Evolutionary conservation across 257 asterid genomes (phyloP).

Genomic region (Rauvolfia tetraphylla): DNA sequence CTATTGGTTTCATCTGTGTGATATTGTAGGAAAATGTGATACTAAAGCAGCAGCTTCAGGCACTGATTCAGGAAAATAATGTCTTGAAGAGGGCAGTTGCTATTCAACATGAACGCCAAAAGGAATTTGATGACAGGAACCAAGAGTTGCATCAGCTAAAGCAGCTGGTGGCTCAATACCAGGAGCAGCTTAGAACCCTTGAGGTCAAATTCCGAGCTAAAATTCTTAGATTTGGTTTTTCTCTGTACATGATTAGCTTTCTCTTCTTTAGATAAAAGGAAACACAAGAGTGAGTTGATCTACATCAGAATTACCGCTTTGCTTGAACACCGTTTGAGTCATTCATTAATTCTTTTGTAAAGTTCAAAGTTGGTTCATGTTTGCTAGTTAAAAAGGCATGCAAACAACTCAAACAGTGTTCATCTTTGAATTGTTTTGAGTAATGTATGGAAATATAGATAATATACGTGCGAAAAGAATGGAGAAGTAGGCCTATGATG

Average conservation of each 20-base stretch:
- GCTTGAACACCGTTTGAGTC: background rate
- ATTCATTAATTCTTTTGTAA: background rate
- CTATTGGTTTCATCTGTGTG: background rate
- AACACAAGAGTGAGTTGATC: background rate
- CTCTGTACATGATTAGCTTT: background rate
- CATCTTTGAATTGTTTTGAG: too few species aligned
- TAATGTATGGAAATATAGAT: too few species aligned
- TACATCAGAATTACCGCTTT: too few species aligned
- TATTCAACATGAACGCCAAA: slow-evolving; percentile 81
- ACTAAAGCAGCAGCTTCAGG: slow-evolving; percentile 78
- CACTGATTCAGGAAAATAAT: slow-evolving; percentile 61
- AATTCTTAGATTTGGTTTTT: background rate
- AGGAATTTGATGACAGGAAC: slow-evolving; percentile 73
- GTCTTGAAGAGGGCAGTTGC: slow-evolving; percentile 78
- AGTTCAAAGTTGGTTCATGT: too few species aligned
- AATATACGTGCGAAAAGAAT: too few species aligned
- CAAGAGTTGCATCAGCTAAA: slow-evolving; percentile 78
- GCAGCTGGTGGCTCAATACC: slow-evolving; percentile 76
- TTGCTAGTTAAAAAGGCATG: too few species aligned
- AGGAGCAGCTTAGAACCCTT: slow-evolving; percentile 88
- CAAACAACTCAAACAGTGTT: too few species aligned
- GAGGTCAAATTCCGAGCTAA: slow-evolving; percentile 53
- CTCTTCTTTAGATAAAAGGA: background rate
- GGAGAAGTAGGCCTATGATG: too few species aligned
- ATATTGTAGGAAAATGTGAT: slow-evolving; percentile 52